Evolutionary conservation across 108 stramenopile species (phyloP).

Genomic region (Skeletonema tropicum): DNA sequence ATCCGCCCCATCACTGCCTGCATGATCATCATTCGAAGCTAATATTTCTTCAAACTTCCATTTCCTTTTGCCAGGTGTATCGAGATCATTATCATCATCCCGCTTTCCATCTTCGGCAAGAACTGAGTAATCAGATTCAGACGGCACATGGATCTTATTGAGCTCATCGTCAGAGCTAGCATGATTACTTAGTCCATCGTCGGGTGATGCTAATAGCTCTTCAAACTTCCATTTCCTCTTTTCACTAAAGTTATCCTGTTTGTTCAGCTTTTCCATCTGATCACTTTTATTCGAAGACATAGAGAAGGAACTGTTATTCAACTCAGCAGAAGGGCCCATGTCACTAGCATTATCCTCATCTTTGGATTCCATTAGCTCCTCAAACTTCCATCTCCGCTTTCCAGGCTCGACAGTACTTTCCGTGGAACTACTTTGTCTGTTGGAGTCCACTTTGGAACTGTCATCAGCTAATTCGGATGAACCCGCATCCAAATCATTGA

Average conservation of each 20-base stretch:
- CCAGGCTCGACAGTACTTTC: not conserved
- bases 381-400: conserved; percentile 3
- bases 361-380: not conserved
- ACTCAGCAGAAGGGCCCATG: too few relatives aligned
- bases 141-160: not conserved
- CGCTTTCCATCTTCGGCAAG: not conserved
- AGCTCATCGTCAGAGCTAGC: not conserved
- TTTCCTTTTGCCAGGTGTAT: not conserved
- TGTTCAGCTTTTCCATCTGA: not conserved
- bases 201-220: not conserved
- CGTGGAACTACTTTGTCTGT: not conserved
- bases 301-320: not conserved
- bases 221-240: not conserved
- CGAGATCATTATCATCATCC: not conserved
- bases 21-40: not conserved
- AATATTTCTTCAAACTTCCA: not conserved
- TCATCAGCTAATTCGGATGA: not conserved
- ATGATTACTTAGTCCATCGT: not conserved
- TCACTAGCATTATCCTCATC: not conserved
- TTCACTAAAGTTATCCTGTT: not conserved
- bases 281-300: not conserved
- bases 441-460: not conserved
- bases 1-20: too few relatives aligned
- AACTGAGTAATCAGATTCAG: not conserved
- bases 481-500: not conserved